Evolutionary conservation across 208 protist species (phyloP).

Genomic region (Phytomonas francai): DNA sequence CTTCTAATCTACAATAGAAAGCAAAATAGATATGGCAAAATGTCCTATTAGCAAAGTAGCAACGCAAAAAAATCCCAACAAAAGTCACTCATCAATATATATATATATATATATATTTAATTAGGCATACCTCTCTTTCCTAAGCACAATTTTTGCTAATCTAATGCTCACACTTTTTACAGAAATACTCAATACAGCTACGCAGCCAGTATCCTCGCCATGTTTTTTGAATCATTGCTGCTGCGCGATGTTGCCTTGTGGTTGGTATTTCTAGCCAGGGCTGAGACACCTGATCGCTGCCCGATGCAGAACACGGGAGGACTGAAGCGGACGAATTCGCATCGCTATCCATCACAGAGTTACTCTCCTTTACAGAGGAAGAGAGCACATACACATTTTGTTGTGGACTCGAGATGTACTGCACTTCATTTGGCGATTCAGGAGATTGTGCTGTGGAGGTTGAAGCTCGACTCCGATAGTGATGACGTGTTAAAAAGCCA

Average conservation of each 20-base stretch:
- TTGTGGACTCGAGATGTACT: background rate
- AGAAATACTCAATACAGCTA: conserved; percentile 39
- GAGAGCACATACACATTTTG: background rate
- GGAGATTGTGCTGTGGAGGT: background rate
- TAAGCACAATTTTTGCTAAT: conserved; percentile 16
- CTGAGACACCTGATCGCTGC: background rate
- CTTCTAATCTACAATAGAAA: background rate
- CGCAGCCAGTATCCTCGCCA: conserved; percentile 49
- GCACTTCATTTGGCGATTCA: background rate
- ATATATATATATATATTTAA: background rate
- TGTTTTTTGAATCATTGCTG: conserved; percentile 30
- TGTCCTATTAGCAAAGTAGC: background rate
- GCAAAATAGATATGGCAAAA: conserved; percentile 7
- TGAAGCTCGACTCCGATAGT: background rate
- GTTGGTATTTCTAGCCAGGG: background rate
- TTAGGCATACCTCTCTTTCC: conserved; percentile 1
- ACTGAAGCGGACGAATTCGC: background rate
- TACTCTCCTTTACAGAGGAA: background rate
- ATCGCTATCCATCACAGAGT: background rate
- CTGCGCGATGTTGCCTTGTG: conserved; percentile 11
- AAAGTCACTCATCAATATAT: background rate
- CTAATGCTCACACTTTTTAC: conserved; percentile 43
- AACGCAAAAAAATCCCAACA: background rate
- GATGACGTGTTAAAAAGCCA: background rate
- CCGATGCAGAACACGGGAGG: background rate